Percentiles rank a stretch among this genome's conserved stretches.
Evolutionary conservation across 495 filamentous ascomycete genomes (phyloP).

Genomic region (Emericellopsis terricola): DNA sequence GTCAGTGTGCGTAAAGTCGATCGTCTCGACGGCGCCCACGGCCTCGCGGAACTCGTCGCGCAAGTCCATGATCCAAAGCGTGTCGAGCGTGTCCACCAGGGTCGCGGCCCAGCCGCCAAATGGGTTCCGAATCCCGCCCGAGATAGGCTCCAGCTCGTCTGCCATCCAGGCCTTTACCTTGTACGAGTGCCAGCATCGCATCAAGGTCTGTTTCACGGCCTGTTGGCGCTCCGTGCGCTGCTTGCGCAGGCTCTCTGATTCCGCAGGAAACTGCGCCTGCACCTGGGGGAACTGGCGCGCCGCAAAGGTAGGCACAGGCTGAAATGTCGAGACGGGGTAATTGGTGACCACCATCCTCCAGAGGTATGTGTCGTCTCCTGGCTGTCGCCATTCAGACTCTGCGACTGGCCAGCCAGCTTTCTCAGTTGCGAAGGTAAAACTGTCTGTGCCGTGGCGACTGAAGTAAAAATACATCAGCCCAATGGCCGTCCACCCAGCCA

Average conservation of each 20-base stretch:
- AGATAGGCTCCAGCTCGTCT: constrained; percentile 56
- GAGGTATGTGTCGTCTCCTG: constrained; percentile 7
- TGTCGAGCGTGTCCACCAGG: constrained; percentile 77
- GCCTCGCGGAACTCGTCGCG: constrained; percentile 80
- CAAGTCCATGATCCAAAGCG: constrained; percentile 89
- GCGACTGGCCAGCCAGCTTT: too few relatives aligned
- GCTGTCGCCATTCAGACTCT: not conserved
- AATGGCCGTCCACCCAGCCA: too few relatives aligned
- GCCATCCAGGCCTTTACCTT: constrained; percentile 55
- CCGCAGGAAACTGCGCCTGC: constrained; percentile 29
- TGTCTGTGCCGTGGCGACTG: too few relatives aligned
- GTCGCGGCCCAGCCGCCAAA: constrained; percentile 93
- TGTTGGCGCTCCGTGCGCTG: constrained; percentile 17
- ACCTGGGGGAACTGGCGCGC: constrained; percentile 52
- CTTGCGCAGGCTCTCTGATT: constrained; percentile 13
- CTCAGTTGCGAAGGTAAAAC: too few relatives aligned
- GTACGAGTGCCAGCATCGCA: constrained; percentile 64
- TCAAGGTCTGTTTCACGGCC: constrained; percentile 49
- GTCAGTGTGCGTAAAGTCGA: constrained; percentile 64
- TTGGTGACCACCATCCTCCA: constrained; percentile 32
- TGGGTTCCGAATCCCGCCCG: constrained; percentile 37
- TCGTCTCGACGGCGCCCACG: constrained; percentile 53
- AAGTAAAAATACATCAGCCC: too few relatives aligned
- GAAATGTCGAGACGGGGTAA: constrained; percentile 41
- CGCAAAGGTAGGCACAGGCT: constrained; percentile 50